Evolutionary conservation across 495 filamentous ascomycete genomes (phyloP), one percentile per base, ranked within the genome.

Genomic region (Aspergillus nidulans): DNA sequence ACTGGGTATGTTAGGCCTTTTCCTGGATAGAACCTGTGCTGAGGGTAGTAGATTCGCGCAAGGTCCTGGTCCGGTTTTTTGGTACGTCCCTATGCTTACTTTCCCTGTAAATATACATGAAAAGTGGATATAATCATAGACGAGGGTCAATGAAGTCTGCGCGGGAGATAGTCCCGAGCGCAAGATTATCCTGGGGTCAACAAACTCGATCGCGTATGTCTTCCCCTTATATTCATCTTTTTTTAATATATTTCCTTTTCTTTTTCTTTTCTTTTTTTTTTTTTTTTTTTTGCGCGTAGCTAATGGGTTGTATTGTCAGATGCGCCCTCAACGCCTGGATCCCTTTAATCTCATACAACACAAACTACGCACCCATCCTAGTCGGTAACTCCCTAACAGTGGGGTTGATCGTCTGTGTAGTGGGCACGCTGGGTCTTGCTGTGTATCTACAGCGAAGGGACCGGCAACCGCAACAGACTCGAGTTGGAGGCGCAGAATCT

Each of bases 301-400:
- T 9, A 24, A 20, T 18, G 12, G 10, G 40, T 4, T 42, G 4
- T 5, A 39, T n/a, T 23, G 13, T 25, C 23, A 49, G 45, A 36
- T 49, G 36, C 18, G 45, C 28, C 3, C 36, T 49, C 28, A 49
- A 49, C 18, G 45, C 45, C n/a, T 49, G 28, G 45, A 49, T 49
- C 7, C 28, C 45, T 1, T 18, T 49, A 2, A 21, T 49, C 26
- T 49, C 45, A 1, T 32, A 32, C 43, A 26, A 34, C 26, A 49
- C 45, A 19, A 36, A 16, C 7, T 36, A 49, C 16, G 45, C 45
- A 0, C 28, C 45, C 3, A 21, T 49, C 28, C 45, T 49, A 1
- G 45, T 49, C 10, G 28, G 28, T 21, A 36, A 49, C 16, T 49
- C 45, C 8, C 28, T 49, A 16, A 49, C 45, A 4, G 26, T 49